These are phyloP conservation scores for Suhomyces bribrorum DNA, from an alignment of 1,139 yeast species.

Conservation along the genomic window DNA sequence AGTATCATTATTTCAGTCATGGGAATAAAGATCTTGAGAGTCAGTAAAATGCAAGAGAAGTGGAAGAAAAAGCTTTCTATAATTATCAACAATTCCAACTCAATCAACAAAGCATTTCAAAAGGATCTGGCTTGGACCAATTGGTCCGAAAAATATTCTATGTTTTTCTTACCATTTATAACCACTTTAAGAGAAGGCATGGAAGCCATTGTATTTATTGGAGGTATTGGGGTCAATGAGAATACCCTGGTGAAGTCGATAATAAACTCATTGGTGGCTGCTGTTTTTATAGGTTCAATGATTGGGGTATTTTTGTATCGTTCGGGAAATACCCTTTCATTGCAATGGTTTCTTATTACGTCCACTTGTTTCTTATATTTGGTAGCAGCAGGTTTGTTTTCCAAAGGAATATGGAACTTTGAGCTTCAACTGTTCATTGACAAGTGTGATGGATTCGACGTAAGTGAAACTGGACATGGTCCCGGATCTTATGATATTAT, in stretches of 20 bases:
- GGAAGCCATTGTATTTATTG: constrained; percentile 50
- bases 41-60: constrained; percentile 73
- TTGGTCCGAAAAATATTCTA: constrained; percentile 35
- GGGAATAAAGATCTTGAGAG: constrained; percentile 47
- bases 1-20: constrained; percentile 46
- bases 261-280: constrained; percentile 31
- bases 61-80: constrained; percentile 69
- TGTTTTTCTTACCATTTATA: constrained; percentile 46
- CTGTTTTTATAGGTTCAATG: constrained; percentile 32
- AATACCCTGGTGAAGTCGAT: constrained; percentile 38
- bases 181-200: constrained; percentile 51
- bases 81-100: constrained; percentile 11
- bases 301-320: constrained; percentile 42
- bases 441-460: constrained; percentile 46
- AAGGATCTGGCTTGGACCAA: constrained; percentile 3
- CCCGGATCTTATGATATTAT: constrained; percentile 48
- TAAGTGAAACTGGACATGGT: constrained; percentile 50
- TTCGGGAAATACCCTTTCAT: constrained; percentile 45
- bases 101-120: constrained; percentile 10
- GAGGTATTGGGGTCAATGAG: constrained; percentile 50
- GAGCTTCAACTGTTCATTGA: constrained; percentile 45
- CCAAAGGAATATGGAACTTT: constrained; percentile 50
- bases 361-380: constrained; percentile 46
- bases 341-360: constrained; percentile 41
- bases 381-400: constrained; percentile 48